phyloP scores from a whole-genome alignment of 1,284 basidiomycete genomes.

The Puccinia horiana region DNA sequence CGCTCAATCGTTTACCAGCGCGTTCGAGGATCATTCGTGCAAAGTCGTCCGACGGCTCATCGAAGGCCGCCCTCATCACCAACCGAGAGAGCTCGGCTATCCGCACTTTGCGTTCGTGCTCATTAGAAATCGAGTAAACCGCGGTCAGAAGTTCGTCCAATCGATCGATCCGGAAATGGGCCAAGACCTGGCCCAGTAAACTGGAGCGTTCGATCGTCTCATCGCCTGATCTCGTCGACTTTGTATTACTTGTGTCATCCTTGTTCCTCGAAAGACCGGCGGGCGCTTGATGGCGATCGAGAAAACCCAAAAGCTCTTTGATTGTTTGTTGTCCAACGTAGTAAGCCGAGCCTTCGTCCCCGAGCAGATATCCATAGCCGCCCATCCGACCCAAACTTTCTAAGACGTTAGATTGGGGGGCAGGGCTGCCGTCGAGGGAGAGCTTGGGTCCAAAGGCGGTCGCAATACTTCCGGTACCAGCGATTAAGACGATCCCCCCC shows the following conservation, averaged over 20 bases:
- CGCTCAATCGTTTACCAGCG: not conserved
- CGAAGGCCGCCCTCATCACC: slow-evolving; percentile 28
- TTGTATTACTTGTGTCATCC: not conserved
- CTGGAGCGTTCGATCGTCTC: slow-evolving; percentile 4
- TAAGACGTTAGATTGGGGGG: not conserved
- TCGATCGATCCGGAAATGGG: slow-evolving; percentile 20
- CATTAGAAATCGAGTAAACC: slow-evolving; percentile 19
- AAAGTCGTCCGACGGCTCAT: slow-evolving; percentile 1
- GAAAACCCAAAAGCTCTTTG: not conserved
- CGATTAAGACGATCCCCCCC: slow-evolving; percentile 46
- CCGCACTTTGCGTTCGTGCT: slow-evolving; percentile 35
- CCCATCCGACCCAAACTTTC: slow-evolving; percentile 14
- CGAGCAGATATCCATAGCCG: slow-evolving; percentile 39
- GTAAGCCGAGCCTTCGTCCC: slow-evolving; percentile 44
- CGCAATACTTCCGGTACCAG: slow-evolving; percentile 43
- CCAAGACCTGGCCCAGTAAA: not conserved
- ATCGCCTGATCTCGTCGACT: not conserved
- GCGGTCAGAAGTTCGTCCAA: slow-evolving; percentile 1
- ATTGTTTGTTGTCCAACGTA: slow-evolving; percentile 34
- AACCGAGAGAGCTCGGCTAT: slow-evolving; percentile 15
- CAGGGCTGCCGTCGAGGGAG: not conserved
- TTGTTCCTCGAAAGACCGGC: not conserved
- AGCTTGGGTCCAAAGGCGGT: slow-evolving; percentile 15
- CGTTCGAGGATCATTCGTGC: not conserved
- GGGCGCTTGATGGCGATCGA: slow-evolving; percentile 3